Evolutionary conservation across 257 asterid species (phyloP), one percentile per base, ranked within the genome.

Genomic region (Rubia yunnanensis): DNA sequence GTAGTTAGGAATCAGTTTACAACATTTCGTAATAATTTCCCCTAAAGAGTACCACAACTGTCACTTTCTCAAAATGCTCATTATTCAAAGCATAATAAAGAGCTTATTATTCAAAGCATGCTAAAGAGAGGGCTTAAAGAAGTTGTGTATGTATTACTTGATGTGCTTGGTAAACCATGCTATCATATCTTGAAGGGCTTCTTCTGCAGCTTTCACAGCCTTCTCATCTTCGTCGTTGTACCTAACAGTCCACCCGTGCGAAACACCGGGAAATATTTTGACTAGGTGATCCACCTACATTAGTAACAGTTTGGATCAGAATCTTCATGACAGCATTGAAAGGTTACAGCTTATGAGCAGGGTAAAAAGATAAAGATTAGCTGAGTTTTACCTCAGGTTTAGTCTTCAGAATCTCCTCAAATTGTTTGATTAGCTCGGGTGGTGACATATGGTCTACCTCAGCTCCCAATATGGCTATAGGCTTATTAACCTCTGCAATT

Each of bases 231-330:
- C 79, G 44, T 9, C 54, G 18, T 82, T 70, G 78, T 86, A 84
- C 78, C 88, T 77, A 70, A 78, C 70, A 0, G 85, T 77, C 90
- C 90, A 82, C 26, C 89, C 94, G 30, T 86, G 94, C 5, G 69
- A 60, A 20, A 73, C 81, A 9, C 84, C 80, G 4, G 79, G 81
- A 68, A 77, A 86, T 48, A 75, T 72, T 73, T 86, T 82, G 76
- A 78, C 79, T 50, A 78, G 76, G 77, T 71, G 70, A 14, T 70
- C 77, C 58, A 84, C 81, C 88, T 82, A 68, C 35, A 39, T 4
- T 11, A 36, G 39, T n/a, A n/a, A n/a, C n/a, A n/a, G n/a, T n/a
- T n/a, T n/a, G n/a, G 11, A 63, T 55, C 18, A 23, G n/a, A 1
- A 5, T 6, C 3, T 46, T 10, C 10, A 46, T 11, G 48, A 41